Evolutionary conservation across 208 protist genomes (phyloP), one percentile per base, ranked within the genome.

Genomic region (Kentomonas sorsogonicus): DNA sequence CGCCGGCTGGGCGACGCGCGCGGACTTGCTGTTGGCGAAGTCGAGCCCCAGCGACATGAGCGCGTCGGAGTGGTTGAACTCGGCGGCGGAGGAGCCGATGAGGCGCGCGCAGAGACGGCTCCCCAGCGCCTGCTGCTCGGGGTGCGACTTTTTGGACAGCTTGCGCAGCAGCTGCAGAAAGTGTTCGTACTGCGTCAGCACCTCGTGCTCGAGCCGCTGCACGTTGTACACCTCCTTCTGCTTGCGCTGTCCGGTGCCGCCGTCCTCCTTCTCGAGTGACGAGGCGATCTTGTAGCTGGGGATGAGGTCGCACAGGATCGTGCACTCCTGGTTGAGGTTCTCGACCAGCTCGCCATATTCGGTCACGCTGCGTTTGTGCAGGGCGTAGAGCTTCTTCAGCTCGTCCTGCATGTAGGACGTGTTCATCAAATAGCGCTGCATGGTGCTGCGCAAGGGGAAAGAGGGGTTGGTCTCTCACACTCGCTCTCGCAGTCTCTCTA

Each of bases 351-450:
- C 73, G 26, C 83, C 83, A 66, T 95, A 95, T 54, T 95, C 77
- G 25, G 46, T 65, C 25, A 91, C 73, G 0, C 80, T 84, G 45
- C 75, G 70, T 40, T 90, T 93, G 66, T 95, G 89, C 30, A 95
- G 72, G 3, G 52, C 33, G 54, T 95, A 76, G 43, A 95, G 67
- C 40, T 72, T 67, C 70, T 89, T 90, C 22, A 95, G 57, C 38
- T 77, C 69, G 57, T 78, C 79, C 69, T 93, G 85, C 36, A 95
- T 64, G 62, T 93, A 95, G 60, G 82, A 88, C 79, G 85, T 95
- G 53, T 95, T 95, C 89, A 95, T 95, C 60, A 95, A 79, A 55
- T 93, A 93, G 41, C 89, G 89, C 69, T 95, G 85, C 89, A 95
- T 95, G 3, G 39, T 56, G n/a, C n/a, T n/a, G n/a, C n/a, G n/a